A percentile compares a stretch with the other conserved stretches of the same genome.
Conservation (phyloP, 2,329 filamentous ascomycete genomes). For the Clonostachys byssicola region DNA sequence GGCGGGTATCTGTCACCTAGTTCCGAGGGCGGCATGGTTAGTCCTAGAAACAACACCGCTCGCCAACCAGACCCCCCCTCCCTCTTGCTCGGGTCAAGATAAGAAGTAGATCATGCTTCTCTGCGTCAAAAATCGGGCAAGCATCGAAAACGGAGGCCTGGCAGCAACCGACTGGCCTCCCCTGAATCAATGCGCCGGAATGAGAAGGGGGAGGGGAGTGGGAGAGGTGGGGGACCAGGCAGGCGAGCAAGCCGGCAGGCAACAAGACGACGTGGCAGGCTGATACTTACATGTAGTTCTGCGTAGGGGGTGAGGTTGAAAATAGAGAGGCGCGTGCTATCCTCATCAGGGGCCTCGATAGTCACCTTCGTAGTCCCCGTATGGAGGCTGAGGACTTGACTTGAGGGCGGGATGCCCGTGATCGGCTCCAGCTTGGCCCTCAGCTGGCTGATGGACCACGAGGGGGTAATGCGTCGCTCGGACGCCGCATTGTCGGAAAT, state of each 20-base stretch:
- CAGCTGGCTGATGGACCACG: slow-evolving; percentile 83
- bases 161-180: neutral
- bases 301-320: slow-evolving; percentile 72
- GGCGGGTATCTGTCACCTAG: slow-evolving; percentile 78
- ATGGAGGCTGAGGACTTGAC: slow-evolving; percentile 70
- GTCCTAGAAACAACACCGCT: neutral
- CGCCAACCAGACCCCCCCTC: neutral
- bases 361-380: slow-evolving; percentile 53
- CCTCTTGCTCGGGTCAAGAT: too few species aligned
- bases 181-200: neutral
- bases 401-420: slow-evolving; percentile 81
- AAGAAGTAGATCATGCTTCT: too few species aligned
- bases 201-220: too few species aligned
- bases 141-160: neutral
- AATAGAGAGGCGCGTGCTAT: slow-evolving; percentile 56
- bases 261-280: neutral
- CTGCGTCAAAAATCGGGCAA: too few species aligned
- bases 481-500: slow-evolving; percentile 74
- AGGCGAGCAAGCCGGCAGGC: neutral
- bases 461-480: slow-evolving; percentile 86
- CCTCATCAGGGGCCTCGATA: slow-evolving; percentile 70
- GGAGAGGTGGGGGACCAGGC: too few species aligned
- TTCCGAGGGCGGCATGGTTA: neutral
- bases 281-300: slow-evolving; percentile 69
- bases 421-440: slow-evolving; percentile 88